Conservation (phyloP, 306 rosid genomes). For the Pueraria montana region DNA sequence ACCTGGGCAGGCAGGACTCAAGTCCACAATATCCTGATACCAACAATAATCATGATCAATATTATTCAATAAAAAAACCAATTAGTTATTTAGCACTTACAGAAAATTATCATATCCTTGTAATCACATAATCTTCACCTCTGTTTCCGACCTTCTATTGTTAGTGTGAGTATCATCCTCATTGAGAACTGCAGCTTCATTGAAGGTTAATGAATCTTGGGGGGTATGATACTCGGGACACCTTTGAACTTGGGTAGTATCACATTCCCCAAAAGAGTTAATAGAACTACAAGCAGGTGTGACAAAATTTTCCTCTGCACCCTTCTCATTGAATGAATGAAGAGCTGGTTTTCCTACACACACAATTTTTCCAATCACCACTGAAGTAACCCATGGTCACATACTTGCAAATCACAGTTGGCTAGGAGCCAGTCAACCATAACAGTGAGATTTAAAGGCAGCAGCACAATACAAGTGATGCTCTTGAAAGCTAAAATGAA, state of each 20-base stretch:
- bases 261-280: constrained; percentile 48
- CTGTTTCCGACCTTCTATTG: constrained; percentile 39
- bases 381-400: constrained; percentile 25
- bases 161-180: constrained; percentile 31
- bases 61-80: constrained; percentile 3
- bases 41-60: constrained; percentile 34
- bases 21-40: constrained; percentile 62
- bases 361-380: constrained; percentile 43
- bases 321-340: constrained; percentile 46
- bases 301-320: constrained; percentile 47
- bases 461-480: constrained; percentile 11
- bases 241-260: constrained; percentile 52
- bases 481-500: neutral
- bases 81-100: constrained; percentile 27
- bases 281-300: constrained; percentile 29
- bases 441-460: constrained; percentile 36
- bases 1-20: constrained; percentile 46
- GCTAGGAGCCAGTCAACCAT: constrained; percentile 31
- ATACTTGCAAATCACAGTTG: constrained; percentile 11
- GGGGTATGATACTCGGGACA: constrained; percentile 40
- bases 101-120: constrained; percentile 37
- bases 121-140: constrained; percentile 51
- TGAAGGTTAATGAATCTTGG: constrained; percentile 43
- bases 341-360: constrained; percentile 50
- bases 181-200: constrained; percentile 24